Conservation (phyloP, 306 rosid species). For the Glycyrrhiza uralensis region DNA sequence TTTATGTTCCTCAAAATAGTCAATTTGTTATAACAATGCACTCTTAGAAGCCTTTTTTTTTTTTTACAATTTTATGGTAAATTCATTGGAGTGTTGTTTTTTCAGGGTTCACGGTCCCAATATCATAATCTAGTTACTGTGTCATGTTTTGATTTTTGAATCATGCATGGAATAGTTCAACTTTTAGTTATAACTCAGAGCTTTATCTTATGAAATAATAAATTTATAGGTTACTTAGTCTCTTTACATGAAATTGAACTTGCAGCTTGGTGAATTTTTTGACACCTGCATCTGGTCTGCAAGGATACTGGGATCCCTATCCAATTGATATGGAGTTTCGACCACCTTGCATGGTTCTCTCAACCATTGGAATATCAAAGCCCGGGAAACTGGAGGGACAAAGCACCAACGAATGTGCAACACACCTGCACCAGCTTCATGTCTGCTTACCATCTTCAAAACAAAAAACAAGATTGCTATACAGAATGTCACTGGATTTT, state of each 20-base stretch:
- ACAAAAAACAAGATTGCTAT: constrained; percentile 73
- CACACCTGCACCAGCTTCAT: constrained; percentile 92
- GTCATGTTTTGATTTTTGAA: not conserved
- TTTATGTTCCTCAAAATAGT: not conserved
- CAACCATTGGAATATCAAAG: constrained; percentile 93
- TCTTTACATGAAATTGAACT: constrained; percentile 34
- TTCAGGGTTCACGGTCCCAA: not conserved
- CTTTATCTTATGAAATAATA: constrained; percentile 4
- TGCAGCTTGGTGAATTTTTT: constrained; percentile 87
- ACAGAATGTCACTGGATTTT: constrained; percentile 92
- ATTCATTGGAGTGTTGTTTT: not conserved
- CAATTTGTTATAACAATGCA: not conserved
- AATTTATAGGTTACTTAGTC: constrained; percentile 1
- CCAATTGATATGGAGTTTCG: constrained; percentile 96
- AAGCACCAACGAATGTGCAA: constrained; percentile 62
- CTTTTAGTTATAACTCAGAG: not conserved
- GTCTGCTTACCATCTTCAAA: constrained; percentile 89
- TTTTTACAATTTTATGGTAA: not conserved
- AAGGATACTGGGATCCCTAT: constrained; percentile 98
- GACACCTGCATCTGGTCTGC: constrained; percentile 84
- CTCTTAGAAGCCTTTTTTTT: not conserved
- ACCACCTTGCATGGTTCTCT: constrained; percentile 94
- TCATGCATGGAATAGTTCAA: not conserved
- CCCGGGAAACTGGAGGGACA: constrained; percentile 91
- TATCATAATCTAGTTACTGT: not conserved